phyloP scores from a whole-genome alignment of 805 yeast species.

The Metschnikowia reukaufii region DNA sequence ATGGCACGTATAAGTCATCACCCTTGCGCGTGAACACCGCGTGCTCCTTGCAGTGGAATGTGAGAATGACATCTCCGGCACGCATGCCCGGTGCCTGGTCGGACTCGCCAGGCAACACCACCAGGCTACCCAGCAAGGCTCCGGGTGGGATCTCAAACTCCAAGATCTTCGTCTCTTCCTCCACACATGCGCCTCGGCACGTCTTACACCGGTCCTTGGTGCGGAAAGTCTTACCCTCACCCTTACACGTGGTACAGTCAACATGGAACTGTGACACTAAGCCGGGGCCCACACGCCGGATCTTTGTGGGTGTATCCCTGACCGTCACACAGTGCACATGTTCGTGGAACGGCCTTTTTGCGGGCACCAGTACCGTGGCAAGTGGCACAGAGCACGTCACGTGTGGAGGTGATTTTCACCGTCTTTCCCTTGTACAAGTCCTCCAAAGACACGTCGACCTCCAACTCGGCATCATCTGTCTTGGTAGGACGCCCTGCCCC shows the following conservation, averaged over 20 bases:
- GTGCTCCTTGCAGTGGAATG: slow-evolving; percentile 52
- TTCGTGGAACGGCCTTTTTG: slow-evolving; percentile 50
- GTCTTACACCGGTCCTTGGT: slow-evolving; percentile 73
- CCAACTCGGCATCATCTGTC: slow-evolving; percentile 69
- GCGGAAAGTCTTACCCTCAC: slow-evolving; percentile 60
- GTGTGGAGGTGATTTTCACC: slow-evolving; percentile 66
- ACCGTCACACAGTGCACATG: slow-evolving; percentile 73
- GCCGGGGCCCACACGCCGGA: slow-evolving; percentile 72
- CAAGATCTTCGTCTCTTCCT: slow-evolving; percentile 65
- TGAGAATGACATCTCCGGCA: slow-evolving; percentile 77
- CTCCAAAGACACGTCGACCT: slow-evolving; percentile 63
- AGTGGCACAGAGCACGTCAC: slow-evolving; percentile 67
- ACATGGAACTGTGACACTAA: slow-evolving; percentile 61
- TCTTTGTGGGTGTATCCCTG: slow-evolving; percentile 59
- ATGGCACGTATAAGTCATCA: slow-evolving; percentile 60
- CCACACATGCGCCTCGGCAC: slow-evolving; percentile 65
- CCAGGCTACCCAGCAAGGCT: slow-evolving; percentile 56
- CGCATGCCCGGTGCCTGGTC: slow-evolving; percentile 72
- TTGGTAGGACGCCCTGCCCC: slow-evolving; percentile 24
- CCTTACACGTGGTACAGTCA: slow-evolving; percentile 68
- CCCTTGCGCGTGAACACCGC: slow-evolving; percentile 54
- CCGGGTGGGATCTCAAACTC: slow-evolving; percentile 81
- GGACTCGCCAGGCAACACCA: slow-evolving; percentile 66
- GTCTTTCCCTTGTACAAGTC: slow-evolving; percentile 81
- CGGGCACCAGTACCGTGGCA: slow-evolving; percentile 82